Base-by-base conservation (phyloP, 768 basidiomycete genomes). In the Russula abietina region DNA sequence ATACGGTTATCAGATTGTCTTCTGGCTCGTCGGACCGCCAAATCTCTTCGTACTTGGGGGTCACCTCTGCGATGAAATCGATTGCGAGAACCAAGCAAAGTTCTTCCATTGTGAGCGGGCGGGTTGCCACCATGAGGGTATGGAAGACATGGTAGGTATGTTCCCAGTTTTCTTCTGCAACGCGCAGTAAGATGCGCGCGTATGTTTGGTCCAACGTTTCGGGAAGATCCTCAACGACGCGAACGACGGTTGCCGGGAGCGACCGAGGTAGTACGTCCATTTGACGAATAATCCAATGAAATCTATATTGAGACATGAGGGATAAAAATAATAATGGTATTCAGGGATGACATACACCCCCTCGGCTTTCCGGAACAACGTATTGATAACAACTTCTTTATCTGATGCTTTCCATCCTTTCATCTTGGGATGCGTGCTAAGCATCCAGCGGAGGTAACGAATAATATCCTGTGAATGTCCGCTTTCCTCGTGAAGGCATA, bases 101-200 rank as follows among this genome's bases (percentile, higher is more conserved):
- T 22, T 61, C 60, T 6, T 61, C 60, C 46, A 56, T 43, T 1
- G 53, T 55, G 26, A 61, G 60, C n/a, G 55, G 60, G 10, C 60
- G 60, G 8, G 55, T 61, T 7, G 60, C 53, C 28, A 55, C 53
- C 55, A 56, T 49, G 8, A 61, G 46, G 19, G 46, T 50, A 7
- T 61, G 33, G 28, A 61, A 61, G 36, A 39, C 53, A 24, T 56
- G 60, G 46, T 55, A 43, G 9, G 60, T 56, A 41, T 55, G 60
- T 50, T 55, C 54, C 60, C 60, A 61, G 22, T 61, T 61, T 56
- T 61, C 60, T 30, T 61, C 60, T 12, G 53, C 46, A 19, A 61
- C 16, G 32, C 60, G 60, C 28, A 33, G 30, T 16, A 61, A 56
- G 17, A 51, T 56, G n/a, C 55, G 54, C 30, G 39, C 36, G n/a